Evolutionary conservation across 495 filamentous ascomycete genomes (phyloP), one percentile per base, ranked within the genome.

Genomic region (Filosporella fistucella): DNA sequence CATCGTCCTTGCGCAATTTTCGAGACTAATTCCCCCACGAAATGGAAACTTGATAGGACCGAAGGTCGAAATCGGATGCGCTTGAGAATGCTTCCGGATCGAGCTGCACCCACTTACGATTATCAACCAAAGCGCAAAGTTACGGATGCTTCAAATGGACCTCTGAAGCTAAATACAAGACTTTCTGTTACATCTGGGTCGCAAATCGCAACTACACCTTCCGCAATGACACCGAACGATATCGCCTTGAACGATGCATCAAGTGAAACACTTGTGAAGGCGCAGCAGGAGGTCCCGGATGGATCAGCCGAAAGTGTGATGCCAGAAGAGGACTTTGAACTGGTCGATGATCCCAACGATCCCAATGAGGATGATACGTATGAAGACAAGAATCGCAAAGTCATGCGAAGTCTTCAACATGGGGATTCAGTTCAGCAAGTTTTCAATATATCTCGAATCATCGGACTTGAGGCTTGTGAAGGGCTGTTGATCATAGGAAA

Each of bases 21-120:
- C 30, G 81, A 85, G 37, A 76, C 85, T 37, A 67, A 72, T 0
- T 71, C 74, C 14, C 63, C 76, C 12, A 72, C 70, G 3, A 95
- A 86, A 61, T 97, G 89, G 89, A 88, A 85, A 58, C 78, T 98
- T 7, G 93, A 98, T 61, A 80, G 93, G 57, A 97, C 91, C 0
- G 93, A 98, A 69, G 94, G 91, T 29, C 80, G 91, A 13, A 95
- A 96, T 61, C 86, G 94, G 28, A 96, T 96, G 90, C 79, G 94
- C 32, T 70, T 94, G 42, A 80, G 93, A 4, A 78, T 95, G 38
- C 75, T 94, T 18, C 87, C 87, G 5, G 88, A 94, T 58, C 77
- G 77, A 35, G 41, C 42, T 18, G 45, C 47, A 5, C 76, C 78
- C 13, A 68, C 70, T 10, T 80, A 83, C 32, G 80, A 89, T 39